Base-by-base conservation (phyloP, 2,329 filamentous ascomycete genomes). In the Colletotrichum sp. region DNA sequence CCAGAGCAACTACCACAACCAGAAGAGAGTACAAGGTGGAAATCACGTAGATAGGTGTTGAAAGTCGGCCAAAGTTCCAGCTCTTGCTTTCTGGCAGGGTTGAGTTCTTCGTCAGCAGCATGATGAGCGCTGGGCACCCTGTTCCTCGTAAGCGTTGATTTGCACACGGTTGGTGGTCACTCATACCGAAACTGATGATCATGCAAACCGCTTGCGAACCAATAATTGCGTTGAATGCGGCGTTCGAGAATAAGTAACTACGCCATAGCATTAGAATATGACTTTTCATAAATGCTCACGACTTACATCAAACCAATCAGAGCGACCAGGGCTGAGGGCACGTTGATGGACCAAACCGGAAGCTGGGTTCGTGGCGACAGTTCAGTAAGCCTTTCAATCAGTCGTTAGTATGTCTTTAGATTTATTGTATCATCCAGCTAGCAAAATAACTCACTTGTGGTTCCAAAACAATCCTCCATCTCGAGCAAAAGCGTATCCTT, bases 221-320 rank as follows among this genome's bases (percentile, higher is more conserved):
- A 49, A 49, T 49, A 49, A 49, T 49, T 49, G n/a, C 44, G 44
- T 49, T 49, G 44, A 49, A 49, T 6, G 44, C 44, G 10, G 44
- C 44, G 4, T 49, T 49, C 1, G 44, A 49, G 10, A 49, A 49
- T 7, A 49, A 21, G n/a, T 49, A 49, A 49, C 44, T 49, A 5
- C 3, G 44, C 10, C n/a, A 7, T 13, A n/a, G 6, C 18, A 49
- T 49, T 49, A 49, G 44, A 1, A 21, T 3, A 3, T 21, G n/a
- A 10, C n/a, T 21, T 0, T 21, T 1, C 5, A 4, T 21, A 12
- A 49, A 0, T 21, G 10, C 9, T 13, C 18, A 49, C 6, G n/a
- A 49, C 44, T 49, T 49, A 49, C 44, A 49, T 49, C n/a, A 49
- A 49, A 49, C 44, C 44, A 21, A 49, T 13, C 6, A 49, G 44